Base-by-base conservation (phyloP, 345 rosid genomes). In the Brassica carinata region DNA sequence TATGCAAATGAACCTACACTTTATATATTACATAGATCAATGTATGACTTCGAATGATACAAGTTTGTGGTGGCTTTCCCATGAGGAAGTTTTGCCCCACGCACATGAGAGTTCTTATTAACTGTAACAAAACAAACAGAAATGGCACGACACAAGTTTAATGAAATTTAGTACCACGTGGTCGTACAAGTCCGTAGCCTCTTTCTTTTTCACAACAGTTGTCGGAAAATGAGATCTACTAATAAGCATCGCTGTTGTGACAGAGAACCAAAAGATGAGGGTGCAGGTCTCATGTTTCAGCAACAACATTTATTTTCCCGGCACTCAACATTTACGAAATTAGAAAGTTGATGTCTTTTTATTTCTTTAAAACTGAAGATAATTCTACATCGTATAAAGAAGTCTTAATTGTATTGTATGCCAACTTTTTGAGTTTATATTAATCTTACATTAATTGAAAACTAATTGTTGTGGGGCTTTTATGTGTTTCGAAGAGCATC, bases 41-140 rank as follows among this genome's bases (percentile, higher is more conserved):
- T 26, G 29, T 15, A 55, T 57, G 66, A 4, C 72, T 51, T 71
- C 15, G 38, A 70, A 51, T 17, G 67, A 58, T 65, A 79, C 70
- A 79, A 79, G 82, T 72, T 59, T 67, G 33, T 67, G 31, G 78
- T 61, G 48, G 64, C 7, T 79, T 73, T 67, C 70, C 78, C 73
- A 68, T 10, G 69, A 17, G 58, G 57, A 68, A 73, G 57, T 9
- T 9, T 40, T 73, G 69, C 61, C 67, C 18, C 51, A 72, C 72
- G 78, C 69, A 73, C 70, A 67, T 45, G 82, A 67, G 43, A 79
- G 74, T 74, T 73, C 8, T 23, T 31, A 59, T 79, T 73, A 79
- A 59, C 4, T 73, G 67, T 73, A 45, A 59, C 65, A 61, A 61
- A 23, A 69, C 43, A 67, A 79, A 61, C 30, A 19, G 64, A 67